phyloP scores from a whole-genome alignment of 148 eudicot genomes.

The Polygonum maritimum region DNA sequence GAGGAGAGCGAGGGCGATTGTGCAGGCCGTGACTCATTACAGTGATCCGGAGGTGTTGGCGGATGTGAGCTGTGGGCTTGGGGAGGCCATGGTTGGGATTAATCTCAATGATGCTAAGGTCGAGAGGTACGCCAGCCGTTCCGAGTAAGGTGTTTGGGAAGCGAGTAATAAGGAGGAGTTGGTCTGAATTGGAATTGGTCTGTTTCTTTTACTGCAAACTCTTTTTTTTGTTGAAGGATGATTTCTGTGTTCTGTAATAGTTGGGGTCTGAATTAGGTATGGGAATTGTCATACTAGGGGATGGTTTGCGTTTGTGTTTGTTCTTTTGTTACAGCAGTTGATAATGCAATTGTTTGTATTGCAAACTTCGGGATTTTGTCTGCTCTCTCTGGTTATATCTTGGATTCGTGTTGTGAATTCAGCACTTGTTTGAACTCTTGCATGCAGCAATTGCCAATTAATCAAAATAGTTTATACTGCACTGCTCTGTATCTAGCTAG shows the following conservation, averaged over 20 bases:
- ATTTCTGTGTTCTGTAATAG: neutral
- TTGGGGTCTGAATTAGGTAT: neutral
- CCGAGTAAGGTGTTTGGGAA: conserved; percentile 28
- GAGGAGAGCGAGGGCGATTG: conserved; percentile 56
- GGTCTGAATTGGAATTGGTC: neutral
- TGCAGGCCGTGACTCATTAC: conserved; percentile 86
- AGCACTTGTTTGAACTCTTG: neutral
- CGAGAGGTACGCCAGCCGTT: conserved; percentile 69
- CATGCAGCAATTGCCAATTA: too few relatives aligned
- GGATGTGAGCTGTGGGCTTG: conserved; percentile 73
- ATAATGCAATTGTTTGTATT: neutral
- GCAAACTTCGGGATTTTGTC: neutral
- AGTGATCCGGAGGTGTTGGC: conserved; percentile 74
- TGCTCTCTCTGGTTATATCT: neutral
- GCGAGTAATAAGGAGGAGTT: too few relatives aligned
- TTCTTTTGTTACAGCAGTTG: neutral
- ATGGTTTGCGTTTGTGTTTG: neutral
- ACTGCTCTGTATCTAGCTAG: too few relatives aligned
- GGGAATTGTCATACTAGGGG: neutral
- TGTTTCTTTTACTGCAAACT: neutral
- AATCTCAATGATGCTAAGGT: conserved; percentile 64
- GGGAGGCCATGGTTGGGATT: conserved; percentile 88
- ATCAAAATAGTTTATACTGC: too few relatives aligned
- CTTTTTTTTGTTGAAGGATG: neutral
- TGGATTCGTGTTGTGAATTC: neutral